A percentile compares a stretch with the other conserved stretches of the same genome.
Conservation (phyloP, 73 alveolate genomes). For the Breviolum minutum region DNA sequence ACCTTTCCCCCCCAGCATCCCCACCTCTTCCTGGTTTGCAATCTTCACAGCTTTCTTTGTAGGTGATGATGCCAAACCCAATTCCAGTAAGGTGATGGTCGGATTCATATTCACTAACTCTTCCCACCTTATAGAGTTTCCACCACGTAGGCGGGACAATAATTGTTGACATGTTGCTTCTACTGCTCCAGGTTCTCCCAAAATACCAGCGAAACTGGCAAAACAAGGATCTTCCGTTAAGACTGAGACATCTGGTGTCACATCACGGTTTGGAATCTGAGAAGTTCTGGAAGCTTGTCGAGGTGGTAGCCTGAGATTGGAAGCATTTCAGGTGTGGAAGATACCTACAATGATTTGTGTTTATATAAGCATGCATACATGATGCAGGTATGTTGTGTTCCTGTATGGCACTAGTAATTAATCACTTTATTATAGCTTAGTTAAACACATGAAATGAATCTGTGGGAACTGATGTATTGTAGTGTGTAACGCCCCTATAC, state of each 20-base stretch:
- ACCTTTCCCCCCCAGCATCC: not conserved
- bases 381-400: too few relatives aligned
- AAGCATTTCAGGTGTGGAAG: too few relatives aligned
- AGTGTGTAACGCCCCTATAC: too few relatives aligned
- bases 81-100: conserved; percentile 9
- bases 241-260: not conserved
- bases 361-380: too few relatives aligned
- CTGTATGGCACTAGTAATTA: too few relatives aligned
- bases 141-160: conserved; percentile 8
- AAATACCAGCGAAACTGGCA: conserved; percentile 1
- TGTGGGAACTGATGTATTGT: too few relatives aligned
- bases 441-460: too few relatives aligned
- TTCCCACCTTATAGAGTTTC: conserved; percentile 57
- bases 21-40: not conserved
- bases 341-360: too few relatives aligned
- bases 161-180: conserved; percentile 86
- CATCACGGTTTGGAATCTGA: not conserved
- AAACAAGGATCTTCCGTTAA: conserved; percentile 34
- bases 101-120: conserved; percentile 68
- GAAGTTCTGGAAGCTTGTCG: conserved; percentile 15
- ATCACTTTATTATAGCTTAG: too few relatives aligned
- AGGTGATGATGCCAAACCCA: not conserved
- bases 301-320: conserved; percentile 3
- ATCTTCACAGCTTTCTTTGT: not conserved
- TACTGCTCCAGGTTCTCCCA: conserved; percentile 56